These are phyloP conservation scores for Yarrowia sp. DNA, from an alignment of 805 yeast species.

Conservation along the genomic window DNA sequence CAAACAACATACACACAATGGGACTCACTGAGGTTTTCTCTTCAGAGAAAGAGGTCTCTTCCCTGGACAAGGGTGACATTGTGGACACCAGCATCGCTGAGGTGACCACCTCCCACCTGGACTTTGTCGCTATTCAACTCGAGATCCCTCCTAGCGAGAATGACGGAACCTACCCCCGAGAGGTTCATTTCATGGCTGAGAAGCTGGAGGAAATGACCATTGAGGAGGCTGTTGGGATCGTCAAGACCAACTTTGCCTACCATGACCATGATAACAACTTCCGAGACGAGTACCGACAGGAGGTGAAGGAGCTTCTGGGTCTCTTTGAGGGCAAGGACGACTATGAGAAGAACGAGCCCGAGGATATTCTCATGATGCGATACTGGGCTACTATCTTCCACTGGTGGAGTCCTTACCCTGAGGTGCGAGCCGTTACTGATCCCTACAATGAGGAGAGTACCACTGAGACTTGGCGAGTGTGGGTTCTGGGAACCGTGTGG, in stretches of 20 bases:
- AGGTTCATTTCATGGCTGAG: constrained; percentile 44
- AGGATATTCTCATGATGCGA: constrained; percentile 3
- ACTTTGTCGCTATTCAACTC: constrained; percentile 5
- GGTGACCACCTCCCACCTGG: neutral
- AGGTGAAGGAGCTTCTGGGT: neutral
- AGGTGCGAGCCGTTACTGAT: constrained; percentile 52
- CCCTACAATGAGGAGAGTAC: constrained; percentile 49
- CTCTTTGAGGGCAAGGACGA: neutral
- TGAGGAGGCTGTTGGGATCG: constrained; percentile 44
- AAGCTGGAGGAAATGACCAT: constrained; percentile 41
- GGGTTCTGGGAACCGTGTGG: constrained; percentile 52
- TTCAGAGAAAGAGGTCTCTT: neutral
- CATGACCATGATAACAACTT: constrained; percentile 52
- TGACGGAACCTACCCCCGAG: constrained; percentile 18
- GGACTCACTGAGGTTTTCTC: constrained; percentile 2
- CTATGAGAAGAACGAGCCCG: neutral
- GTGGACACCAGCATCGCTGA: neutral
- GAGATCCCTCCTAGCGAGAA: constrained; percentile 4
- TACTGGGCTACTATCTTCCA: constrained; percentile 36
- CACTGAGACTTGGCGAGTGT: constrained; percentile 53
- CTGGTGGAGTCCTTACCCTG: constrained; percentile 48
- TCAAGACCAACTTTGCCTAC: constrained; percentile 43
- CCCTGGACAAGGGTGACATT: neutral
- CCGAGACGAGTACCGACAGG: constrained; percentile 40
- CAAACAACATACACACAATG: constrained; percentile 1